Base-by-base conservation (phyloP, 1,284 basidiomycete genomes). In the Cryptococcus maquisensis region DNA sequence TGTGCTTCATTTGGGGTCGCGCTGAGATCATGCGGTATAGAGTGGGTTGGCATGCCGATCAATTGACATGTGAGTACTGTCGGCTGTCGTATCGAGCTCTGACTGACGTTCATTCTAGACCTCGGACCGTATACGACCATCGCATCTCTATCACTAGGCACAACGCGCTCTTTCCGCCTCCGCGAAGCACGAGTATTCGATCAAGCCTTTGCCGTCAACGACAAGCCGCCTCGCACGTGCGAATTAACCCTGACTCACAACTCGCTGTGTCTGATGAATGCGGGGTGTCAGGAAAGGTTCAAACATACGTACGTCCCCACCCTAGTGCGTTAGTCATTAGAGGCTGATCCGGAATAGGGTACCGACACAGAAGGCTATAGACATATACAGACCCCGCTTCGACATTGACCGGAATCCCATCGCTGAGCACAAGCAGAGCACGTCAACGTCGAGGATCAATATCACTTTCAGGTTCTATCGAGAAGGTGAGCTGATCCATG, bases 51-150 rank as follows among this genome's bases (percentile, higher is more conserved):
- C 92, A 95, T 69, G 86, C 90, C 1, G 93, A 81, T 63, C 77
- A 79, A 32, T 61, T 80, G 45, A 78, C 79, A 9, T 78, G 74
- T 75, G 44, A 54, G 45, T 47, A 16, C 21, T 23, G 13, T 18
- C 13, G 24, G 16, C 24, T 32, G 28, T 23, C 10, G 28, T 32
- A 32, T 10, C 38, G 26, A 12, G 43, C 40, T 45, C 37, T 38
- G 5, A n/a, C 23, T 10, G 37, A 46, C 48, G 54, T 42, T n/a
- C 40, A 49, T 35, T 15, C 37, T 55, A 39, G 87, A 90, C 75
- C 81, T 96, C 12, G 93, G 93, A 2, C 93, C 93, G 5, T 92
- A 87, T 71, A 84, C 90, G 1, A 95, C 93, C 0, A 96, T 97
- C 63, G 93, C 92, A 8, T 93, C 90, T 7, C 75, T 97, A 41